Percentiles rank a stretch among this genome's conserved stretches.
These are phyloP conservation scores for Saccharomycopsis fermentans DNA, from an alignment of 805 yeast genomes.

Conservation along the genomic window DNA sequence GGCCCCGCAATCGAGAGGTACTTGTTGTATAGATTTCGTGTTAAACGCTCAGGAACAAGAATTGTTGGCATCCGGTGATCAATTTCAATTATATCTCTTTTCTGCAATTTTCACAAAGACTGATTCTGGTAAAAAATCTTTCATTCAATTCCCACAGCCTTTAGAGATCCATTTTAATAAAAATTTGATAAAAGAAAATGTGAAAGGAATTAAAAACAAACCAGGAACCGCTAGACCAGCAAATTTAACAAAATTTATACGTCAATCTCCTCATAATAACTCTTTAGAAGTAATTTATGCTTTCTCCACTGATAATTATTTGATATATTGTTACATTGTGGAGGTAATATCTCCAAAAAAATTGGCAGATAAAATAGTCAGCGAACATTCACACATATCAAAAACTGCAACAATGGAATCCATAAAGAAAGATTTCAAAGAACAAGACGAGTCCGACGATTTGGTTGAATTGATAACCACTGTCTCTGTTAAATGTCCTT, in stretches of 20 bases:
- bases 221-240: constrained; percentile 79
- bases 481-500: constrained; percentile 67
- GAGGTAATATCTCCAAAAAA: constrained; percentile 34
- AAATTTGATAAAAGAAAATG: constrained; percentile 37
- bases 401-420: constrained; percentile 39
- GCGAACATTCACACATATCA: constrained; percentile 40
- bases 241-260: constrained; percentile 49
- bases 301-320: constrained; percentile 40
- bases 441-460: constrained; percentile 57
- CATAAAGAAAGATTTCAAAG: constrained; percentile 26
- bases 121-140: constrained; percentile 24
- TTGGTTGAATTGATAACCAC: constrained; percentile 55
- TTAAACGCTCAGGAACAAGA: constrained; percentile 34
- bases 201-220: constrained; percentile 66
- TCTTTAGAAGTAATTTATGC: constrained; percentile 46
- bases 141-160: constrained; percentile 60
- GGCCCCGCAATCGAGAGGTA: constrained; percentile 37
- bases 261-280: constrained; percentile 28
- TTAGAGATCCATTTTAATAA: constrained; percentile 58
- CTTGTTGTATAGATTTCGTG: constrained; percentile 32
- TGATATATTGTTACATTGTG: constrained; percentile 51
- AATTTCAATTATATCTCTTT: constrained; percentile 38
- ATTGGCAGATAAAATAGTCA: constrained; percentile 32
- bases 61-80: constrained; percentile 25
- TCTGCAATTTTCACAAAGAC: constrained; percentile 36